Evolutionary conservation across 805 yeast genomes (phyloP).

Genomic region (Aciculoconidium aculeatum): DNA sequence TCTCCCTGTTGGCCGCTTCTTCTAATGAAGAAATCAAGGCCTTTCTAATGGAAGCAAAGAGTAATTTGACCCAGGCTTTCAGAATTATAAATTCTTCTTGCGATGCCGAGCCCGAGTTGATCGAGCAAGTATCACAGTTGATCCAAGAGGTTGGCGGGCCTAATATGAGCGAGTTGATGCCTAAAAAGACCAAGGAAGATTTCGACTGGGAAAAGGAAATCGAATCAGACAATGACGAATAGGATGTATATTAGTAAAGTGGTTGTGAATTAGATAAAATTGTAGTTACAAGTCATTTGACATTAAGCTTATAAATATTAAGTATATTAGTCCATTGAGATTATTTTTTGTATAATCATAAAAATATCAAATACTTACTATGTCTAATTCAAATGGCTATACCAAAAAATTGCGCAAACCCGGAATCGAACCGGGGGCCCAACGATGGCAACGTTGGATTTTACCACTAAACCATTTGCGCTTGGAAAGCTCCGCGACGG

Average conservation of each 20-base stretch:
- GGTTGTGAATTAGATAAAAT: slow-evolving; percentile 5
- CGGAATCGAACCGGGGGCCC: too few species aligned
- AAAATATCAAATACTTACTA: too few species aligned
- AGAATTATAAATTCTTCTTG: slow-evolving; percentile 34
- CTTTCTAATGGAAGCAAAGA: slow-evolving; percentile 34
- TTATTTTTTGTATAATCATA: too few species aligned
- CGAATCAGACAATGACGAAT: too few species aligned
- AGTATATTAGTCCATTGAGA: too few species aligned
- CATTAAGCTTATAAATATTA: too few species aligned
- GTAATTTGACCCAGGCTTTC: slow-evolving; percentile 40
- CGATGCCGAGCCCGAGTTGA: slow-evolving; percentile 56
- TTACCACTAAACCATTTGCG: too few species aligned
- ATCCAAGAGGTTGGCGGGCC: slow-evolving; percentile 60
- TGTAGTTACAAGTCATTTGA: too few species aligned
- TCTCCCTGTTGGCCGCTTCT: slow-evolving; percentile 14
- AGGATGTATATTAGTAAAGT: slow-evolving; percentile 21
- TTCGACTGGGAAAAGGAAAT: slow-evolving; percentile 54
- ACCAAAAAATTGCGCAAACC: too few species aligned
- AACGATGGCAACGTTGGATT: too few species aligned
- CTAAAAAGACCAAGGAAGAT: slow-evolving; percentile 26
- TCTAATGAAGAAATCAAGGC: slow-evolving; percentile 22
- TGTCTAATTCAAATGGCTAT: too few species aligned
- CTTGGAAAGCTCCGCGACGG: too few species aligned
- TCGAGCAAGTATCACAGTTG: slow-evolving; percentile 46
- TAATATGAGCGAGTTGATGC: slow-evolving; percentile 35